phyloP scores from a whole-genome alignment of 2,329 filamentous ascomycete species.

The Xylaria sp. region DNA sequence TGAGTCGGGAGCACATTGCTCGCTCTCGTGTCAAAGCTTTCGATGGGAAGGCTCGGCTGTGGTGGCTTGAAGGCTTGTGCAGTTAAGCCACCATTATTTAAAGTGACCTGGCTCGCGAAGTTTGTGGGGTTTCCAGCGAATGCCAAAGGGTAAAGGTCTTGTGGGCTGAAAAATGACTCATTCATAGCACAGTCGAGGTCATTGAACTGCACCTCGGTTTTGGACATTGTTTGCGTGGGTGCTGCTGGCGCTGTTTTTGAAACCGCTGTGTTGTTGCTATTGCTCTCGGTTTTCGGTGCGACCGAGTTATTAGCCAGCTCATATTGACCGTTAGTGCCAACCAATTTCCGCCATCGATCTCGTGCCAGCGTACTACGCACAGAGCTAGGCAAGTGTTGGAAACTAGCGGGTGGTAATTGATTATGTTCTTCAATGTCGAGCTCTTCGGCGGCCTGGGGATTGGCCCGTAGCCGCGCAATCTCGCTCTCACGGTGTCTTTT shows the following conservation, averaged over 20 bases:
- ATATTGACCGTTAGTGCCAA: constrained; percentile 43
- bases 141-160: constrained; percentile 42
- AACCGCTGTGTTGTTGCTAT: background rate
- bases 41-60: constrained; percentile 23
- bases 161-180: constrained; percentile 44
- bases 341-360: constrained; percentile 58
- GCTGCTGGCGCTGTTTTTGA: background rate
- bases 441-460: constrained; percentile 55
- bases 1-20: constrained; percentile 8
- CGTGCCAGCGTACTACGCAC: constrained; percentile 54
- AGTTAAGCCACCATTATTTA: constrained; percentile 26
- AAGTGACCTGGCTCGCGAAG: constrained; percentile 11
- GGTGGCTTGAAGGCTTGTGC: constrained; percentile 22
- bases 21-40: constrained; percentile 22
- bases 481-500: constrained; percentile 58
- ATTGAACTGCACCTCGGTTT: constrained; percentile 28
- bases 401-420: constrained; percentile 51
- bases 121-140: constrained; percentile 26
- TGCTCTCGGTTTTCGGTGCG: background rate
- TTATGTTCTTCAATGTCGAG: constrained; percentile 57
- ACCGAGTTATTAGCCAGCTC: constrained; percentile 23
- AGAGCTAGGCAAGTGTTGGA: constrained; percentile 53
- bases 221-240: background rate
- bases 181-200: constrained; percentile 48
- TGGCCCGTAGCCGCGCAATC: constrained; percentile 52